Base-by-base conservation (phyloP, 2,329 filamentous ascomycete species). In the Trichophyton simii region DNA sequence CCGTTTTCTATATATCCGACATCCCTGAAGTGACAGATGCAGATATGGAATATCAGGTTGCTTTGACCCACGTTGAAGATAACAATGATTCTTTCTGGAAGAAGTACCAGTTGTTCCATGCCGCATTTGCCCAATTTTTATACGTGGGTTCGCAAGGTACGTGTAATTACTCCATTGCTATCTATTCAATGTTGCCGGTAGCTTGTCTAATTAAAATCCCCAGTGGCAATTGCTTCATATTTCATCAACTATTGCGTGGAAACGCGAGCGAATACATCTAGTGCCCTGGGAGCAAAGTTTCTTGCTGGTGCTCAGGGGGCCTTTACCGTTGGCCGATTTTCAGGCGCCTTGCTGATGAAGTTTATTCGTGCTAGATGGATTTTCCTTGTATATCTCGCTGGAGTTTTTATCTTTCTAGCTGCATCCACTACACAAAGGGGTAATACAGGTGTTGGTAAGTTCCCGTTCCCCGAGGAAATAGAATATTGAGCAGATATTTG, bases 51-150 rank as follows among this genome's bases (percentile, higher is more conserved):
- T 78, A 82, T 67, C 83, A 87, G 69, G 83, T 82, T 1, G 73
- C 78, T 41, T 79, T 83, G 63, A 75, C 73, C 70, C 79, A 82
- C 61, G 79, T 80, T 8, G 79, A 79, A 55, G 80, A 78, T 58
- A 79, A 79, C 55, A 80, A 78, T 58, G 67, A 71, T 34, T 84
- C 87, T 0, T 81, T 89, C 65, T 75, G 77, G 67, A 87, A 87
- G 73, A 86, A 89, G 67, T 90, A 87, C 72, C 83, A 83, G 25
- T 78, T 91, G 2, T 90, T 91, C 78, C 87, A 89, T 67, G 88
- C 87, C 11, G 82, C 87, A 0, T 82, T 85, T 66, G 86, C 87
- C 0, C 88, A 92, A 66, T 91, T 91, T 73, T 88, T 85, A 71
- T 94, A 92, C 71, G 87, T 88, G 0, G 88, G 88, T 57, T 83